Percentiles rank a stretch among this genome's conserved stretches.
phyloP scores from a whole-genome alignment of 2,329 filamentous ascomycete genomes.

The Fusarium mexicanum region DNA sequence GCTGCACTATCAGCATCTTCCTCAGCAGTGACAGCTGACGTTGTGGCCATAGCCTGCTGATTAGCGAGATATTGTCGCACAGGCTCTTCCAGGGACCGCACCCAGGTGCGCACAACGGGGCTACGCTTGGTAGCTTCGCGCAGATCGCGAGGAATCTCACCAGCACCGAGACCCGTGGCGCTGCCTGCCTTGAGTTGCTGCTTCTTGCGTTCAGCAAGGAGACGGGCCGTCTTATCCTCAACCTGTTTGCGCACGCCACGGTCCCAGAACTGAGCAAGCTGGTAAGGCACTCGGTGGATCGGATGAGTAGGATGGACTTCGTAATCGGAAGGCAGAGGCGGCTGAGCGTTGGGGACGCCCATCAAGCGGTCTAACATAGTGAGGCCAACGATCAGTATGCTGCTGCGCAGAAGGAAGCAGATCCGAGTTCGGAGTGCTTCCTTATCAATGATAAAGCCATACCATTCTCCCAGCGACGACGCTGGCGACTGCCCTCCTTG shows the following conservation, averaged over 20 bases:
- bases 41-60: constrained; percentile 36
- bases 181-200: constrained; percentile 55
- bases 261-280: constrained; percentile 88
- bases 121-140: constrained; percentile 82
- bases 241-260: constrained; percentile 59
- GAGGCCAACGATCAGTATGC: constrained; percentile 27
- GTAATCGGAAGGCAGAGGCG: constrained; percentile 86
- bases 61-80: constrained; percentile 79
- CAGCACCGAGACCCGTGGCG: constrained; percentile 57
- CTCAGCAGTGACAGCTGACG: constrained; percentile 16
- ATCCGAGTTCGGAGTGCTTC: not conserved
- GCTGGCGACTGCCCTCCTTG: constrained; percentile 86
- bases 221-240: constrained; percentile 56
- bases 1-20: constrained; percentile 45
- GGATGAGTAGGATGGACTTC: constrained; percentile 83
- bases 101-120: constrained; percentile 79
- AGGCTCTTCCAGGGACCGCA: constrained; percentile 86
- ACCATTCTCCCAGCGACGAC: constrained; percentile 97
- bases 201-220: constrained; percentile 56
- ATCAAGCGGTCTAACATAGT: constrained; percentile 76
- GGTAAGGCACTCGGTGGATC: constrained; percentile 83
- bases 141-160: constrained; percentile 80
- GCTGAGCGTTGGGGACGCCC: constrained; percentile 85
- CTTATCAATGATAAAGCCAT: constrained; percentile 35
- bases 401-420: not conserved